These are phyloP conservation scores for Boehmeria nivea DNA, from an alignment of 306 rosid species.

Conservation along the genomic window DNA sequence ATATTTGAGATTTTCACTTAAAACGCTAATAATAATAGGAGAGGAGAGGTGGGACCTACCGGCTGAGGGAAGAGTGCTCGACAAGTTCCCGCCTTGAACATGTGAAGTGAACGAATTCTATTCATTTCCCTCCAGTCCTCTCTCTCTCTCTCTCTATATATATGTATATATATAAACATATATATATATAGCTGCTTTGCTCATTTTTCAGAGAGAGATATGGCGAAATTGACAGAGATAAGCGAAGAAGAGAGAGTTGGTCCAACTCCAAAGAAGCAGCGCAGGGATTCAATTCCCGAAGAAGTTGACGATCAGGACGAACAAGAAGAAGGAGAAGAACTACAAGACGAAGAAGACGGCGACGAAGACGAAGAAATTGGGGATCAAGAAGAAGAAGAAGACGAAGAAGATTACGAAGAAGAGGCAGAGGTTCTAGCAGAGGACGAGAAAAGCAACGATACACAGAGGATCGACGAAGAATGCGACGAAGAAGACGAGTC, in stretches of 20 bases:
- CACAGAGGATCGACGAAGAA: neutral
- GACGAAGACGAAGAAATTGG: neutral
- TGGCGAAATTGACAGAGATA: constrained; percentile 2
- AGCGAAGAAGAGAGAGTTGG: neutral
- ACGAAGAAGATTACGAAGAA: neutral
- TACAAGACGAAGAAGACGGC: neutral
- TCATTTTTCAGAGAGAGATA: neutral
- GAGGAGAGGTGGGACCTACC: too few relatives aligned
- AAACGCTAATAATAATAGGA: too few relatives aligned
- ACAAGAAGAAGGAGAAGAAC: neutral
- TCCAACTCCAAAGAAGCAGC: neutral
- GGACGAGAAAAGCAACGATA: neutral
- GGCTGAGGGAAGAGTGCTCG: too few relatives aligned
- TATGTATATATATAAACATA: too few relatives aligned
- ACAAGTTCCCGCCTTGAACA: too few relatives aligned
- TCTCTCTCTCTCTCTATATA: too few relatives aligned
- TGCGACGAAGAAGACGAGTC: neutral
- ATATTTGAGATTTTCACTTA: too few relatives aligned
- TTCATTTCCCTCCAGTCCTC: too few relatives aligned
- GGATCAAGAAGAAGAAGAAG: neutral
- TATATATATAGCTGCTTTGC: neutral
- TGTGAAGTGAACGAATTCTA: too few relatives aligned
- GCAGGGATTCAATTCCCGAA: neutral
- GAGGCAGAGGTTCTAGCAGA: neutral
- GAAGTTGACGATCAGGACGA: neutral